Base-by-base conservation (phyloP, 1,284 basidiomycete genomes). In the Cystobasidiaceae sp. region DNA sequence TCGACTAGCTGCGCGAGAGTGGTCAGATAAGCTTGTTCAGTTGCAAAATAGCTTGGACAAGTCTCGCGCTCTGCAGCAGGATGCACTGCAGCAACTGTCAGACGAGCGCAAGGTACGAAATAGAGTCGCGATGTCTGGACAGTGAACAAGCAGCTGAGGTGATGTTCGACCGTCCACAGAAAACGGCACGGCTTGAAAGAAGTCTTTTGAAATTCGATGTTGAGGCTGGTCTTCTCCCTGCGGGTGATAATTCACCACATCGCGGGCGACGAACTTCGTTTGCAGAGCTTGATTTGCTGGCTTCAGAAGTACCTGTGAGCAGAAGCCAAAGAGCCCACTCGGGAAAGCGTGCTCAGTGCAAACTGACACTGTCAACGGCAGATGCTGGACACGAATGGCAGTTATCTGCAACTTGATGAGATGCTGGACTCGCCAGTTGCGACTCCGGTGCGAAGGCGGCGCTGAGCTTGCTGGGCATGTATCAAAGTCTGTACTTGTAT, bases 11-110 rank as follows among this genome's bases (percentile, higher is more conserved):
- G 71, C 81, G 81, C 70, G 81, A 82, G 48, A 78, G 78, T 66
- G 62, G 54, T 44, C 33, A 9, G 49, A 66, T 15, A 61, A 62
- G 33, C 27, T 68, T 58, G 74, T 77, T 68, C 80, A 81, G 45
- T 79, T 82, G 74, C 82, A 85, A 56, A 78, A 79, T 32, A 84
- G 86, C 73, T 78, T 84, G 37, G 79, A 79, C 57, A 84, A 86
- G 72, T 79, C 80, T 68, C 77, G 79, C 46, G 73, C 75, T 30
- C 77, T 83, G 71, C 83, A 85, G 73, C 79, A 81, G 45, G 81
- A 82, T 69, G 80, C 79, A 60, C 77, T 83, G 71, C 80, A 80
- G 28, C 79, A 81, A 54, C 72, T 82, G 15, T 75, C 77, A 28
- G 46, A 52, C 27, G 72, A 74, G 57, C 55, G 70, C 4, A 67